Evolutionary conservation across 1,284 basidiomycete genomes (phyloP).

Genomic region (Pholiota adiposa): DNA sequence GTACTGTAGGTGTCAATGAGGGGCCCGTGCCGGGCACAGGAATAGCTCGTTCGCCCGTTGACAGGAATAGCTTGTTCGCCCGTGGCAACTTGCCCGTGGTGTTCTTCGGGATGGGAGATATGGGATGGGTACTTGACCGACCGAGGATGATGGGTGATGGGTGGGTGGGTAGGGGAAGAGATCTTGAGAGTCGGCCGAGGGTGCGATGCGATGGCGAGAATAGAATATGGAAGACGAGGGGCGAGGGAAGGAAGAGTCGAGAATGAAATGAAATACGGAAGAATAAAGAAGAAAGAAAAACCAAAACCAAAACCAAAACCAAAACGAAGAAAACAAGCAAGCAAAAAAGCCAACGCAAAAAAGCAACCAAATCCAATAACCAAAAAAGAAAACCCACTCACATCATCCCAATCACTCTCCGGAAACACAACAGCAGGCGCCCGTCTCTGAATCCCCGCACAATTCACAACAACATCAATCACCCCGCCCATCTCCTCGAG

Average conservation of each 20-base stretch:
- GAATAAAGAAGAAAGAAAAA: too few species aligned
- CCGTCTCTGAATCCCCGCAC: constrained; percentile 92
- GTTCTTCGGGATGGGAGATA: too few species aligned
- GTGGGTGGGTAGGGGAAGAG: not conserved
- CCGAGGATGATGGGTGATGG: too few species aligned
- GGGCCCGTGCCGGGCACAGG: too few species aligned
- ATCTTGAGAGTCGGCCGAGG: not conserved
- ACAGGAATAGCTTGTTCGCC: too few species aligned
- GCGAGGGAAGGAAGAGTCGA: not conserved
- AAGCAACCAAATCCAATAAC: constrained; percentile 25
- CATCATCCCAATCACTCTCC: constrained; percentile 91
- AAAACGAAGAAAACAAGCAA: constrained; percentile 2
- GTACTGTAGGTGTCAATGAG: too few species aligned
- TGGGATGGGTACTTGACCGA: too few species aligned
- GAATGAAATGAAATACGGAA: too few species aligned
- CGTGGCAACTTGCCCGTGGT: too few species aligned
- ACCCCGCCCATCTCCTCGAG: constrained; percentile 57
- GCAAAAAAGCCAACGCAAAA: not conserved
- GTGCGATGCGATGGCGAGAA: constrained; percentile 3
- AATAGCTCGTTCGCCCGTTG: too few species aligned
- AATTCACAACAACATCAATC: constrained; percentile 91
- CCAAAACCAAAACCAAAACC: not conserved
- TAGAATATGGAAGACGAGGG: not conserved
- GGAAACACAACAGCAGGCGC: constrained; percentile 82
- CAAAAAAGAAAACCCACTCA: constrained; percentile 38